Conservation (phyloP, 1,284 basidiomycete genomes). For the Microbotryum saponariae region DNA sequence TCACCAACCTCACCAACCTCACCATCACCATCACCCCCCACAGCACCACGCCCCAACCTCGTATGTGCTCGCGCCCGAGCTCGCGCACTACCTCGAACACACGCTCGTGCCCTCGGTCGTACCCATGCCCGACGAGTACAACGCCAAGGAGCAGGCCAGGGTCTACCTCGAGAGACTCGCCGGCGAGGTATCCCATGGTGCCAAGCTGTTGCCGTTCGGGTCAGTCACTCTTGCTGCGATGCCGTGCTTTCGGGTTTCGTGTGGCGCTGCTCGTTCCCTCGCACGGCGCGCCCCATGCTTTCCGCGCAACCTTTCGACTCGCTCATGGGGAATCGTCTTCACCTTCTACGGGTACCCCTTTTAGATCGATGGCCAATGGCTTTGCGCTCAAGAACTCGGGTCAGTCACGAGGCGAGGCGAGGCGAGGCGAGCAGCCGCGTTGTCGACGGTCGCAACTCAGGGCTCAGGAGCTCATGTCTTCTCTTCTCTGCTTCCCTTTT, state of each 20-base stretch:
- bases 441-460: too few species aligned
- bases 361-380: conserved; percentile 65
- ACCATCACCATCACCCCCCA: too few species aligned
- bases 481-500: not conserved
- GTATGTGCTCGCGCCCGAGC: conserved; percentile 18
- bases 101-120: conserved; percentile 75
- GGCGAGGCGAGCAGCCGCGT: not conserved
- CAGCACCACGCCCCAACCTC: too few species aligned
- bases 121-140: conserved; percentile 76
- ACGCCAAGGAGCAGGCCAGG: conserved; percentile 86
- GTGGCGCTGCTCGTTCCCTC: too few species aligned
- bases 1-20: too few species aligned
- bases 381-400: conserved; percentile 92
- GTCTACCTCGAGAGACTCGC: conserved; percentile 90
- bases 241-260: not conserved
- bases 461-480: too few species aligned
- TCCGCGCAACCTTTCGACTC: too few species aligned
- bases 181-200: conserved; percentile 84
- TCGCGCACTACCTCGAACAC: conserved; percentile 25
- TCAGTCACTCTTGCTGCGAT: conserved; percentile 43
- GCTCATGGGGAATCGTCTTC: not conserved
- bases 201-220: conserved; percentile 85
- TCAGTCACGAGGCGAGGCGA: conserved; percentile 46
- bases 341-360: not conserved
- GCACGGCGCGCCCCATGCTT: too few species aligned